Evolutionary conservation across 805 yeast species (phyloP).

Genomic region (Metschnikowia bowlesiae): DNA sequence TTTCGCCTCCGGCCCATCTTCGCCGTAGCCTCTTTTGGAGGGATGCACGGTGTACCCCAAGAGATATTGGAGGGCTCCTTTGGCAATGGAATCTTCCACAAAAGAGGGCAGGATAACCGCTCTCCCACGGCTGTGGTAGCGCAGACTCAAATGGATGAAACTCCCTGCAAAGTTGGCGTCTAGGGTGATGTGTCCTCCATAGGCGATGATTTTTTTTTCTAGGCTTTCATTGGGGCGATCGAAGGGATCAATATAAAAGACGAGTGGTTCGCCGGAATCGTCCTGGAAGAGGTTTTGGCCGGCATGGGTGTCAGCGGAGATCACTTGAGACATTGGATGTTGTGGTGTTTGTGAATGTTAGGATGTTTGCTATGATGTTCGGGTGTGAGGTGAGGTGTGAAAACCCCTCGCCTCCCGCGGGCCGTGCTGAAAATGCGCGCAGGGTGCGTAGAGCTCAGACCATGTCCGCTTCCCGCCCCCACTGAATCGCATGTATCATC

Average conservation of each 20-base stretch:
- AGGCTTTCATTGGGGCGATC: slow-evolving; percentile 5
- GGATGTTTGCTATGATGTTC: slow-evolving; percentile 9
- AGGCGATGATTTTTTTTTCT: slow-evolving; percentile 1
- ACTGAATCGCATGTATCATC: background rate
- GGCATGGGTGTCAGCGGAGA: background rate
- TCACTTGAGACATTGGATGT: slow-evolving; percentile 5
- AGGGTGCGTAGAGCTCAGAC: background rate
- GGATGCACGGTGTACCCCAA: slow-evolving; percentile 6
- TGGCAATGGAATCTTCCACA: slow-evolving; percentile 12
- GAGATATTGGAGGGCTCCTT: slow-evolving; percentile 4
- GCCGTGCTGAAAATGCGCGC: slow-evolving; percentile 1
- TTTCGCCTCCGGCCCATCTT: slow-evolving; percentile 4
- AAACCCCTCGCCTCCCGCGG: background rate
- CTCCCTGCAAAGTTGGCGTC: background rate
- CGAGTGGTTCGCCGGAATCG: slow-evolving; percentile 9
- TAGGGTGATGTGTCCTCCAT: background rate
- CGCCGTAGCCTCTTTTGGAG: background rate
- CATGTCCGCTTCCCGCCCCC: background rate
- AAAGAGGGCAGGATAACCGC: slow-evolving; percentile 9
- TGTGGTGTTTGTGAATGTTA: background rate
- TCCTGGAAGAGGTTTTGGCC: slow-evolving; percentile 7
- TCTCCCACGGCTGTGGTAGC: slow-evolving; percentile 1
- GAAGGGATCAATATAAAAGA: slow-evolving; percentile 9
- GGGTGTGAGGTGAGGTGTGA: slow-evolving; percentile 7
- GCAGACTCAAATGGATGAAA: slow-evolving; percentile 10